These are phyloP conservation scores for Arabidopsis suecica DNA, from an alignment of 345 rosid genomes.

Conservation along the genomic window DNA sequence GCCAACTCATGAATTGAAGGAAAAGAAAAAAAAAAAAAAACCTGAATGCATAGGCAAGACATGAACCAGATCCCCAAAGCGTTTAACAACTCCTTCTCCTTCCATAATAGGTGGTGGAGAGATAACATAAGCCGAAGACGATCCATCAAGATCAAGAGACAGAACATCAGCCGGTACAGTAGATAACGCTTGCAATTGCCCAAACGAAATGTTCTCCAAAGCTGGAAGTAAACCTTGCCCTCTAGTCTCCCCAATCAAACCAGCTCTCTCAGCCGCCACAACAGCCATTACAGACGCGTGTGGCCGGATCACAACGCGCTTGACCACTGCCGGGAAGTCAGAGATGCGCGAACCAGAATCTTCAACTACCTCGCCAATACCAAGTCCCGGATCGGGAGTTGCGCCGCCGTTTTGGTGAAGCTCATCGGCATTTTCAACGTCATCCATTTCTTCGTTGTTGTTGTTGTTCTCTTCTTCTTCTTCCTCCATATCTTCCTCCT, in stretches of 20 bases:
- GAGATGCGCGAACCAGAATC: constrained; percentile 69
- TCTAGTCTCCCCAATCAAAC: constrained; percentile 57
- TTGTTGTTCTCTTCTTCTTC: constrained; percentile 53
- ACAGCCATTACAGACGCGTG: constrained; percentile 67
- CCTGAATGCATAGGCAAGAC: constrained; percentile 98
- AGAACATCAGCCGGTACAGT: constrained; percentile 66
- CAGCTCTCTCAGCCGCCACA: constrained; percentile 69
- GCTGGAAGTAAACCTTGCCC: constrained; percentile 50
- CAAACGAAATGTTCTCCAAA: constrained; percentile 65
- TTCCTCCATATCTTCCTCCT: constrained; percentile 59
- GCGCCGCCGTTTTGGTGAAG: constrained; percentile 43
- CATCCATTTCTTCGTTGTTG: constrained; percentile 56
- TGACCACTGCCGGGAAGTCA: constrained; percentile 70
- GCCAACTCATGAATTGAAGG: constrained; percentile 1
- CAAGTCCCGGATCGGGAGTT: constrained; percentile 57
- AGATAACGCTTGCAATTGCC: constrained; percentile 86
- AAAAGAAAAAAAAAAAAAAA: constrained; percentile 16
- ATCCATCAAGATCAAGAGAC: constrained; percentile 56
- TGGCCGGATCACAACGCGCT: constrained; percentile 72
- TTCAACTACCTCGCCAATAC: constrained; percentile 58
- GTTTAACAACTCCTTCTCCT: constrained; percentile 84
- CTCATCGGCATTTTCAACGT: constrained; percentile 51
- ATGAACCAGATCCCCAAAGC: constrained; percentile 72
- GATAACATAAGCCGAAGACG: constrained; percentile 58
- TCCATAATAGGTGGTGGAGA: constrained; percentile 82